Evolutionary conservation across 2,329 filamentous ascomycete genomes (phyloP).

Genomic region (Drechslera avenae): DNA sequence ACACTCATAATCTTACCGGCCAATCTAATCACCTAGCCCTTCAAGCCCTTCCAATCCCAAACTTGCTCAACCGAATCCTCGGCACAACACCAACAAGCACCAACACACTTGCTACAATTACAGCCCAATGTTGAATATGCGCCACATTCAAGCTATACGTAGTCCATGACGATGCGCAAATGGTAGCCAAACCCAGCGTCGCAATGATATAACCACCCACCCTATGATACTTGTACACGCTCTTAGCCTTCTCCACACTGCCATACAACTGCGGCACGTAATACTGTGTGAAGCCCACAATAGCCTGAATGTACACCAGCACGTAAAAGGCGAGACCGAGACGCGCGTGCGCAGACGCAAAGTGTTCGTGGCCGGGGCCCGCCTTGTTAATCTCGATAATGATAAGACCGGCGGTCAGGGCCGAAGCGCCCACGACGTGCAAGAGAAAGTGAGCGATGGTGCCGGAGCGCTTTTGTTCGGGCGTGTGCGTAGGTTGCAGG

Average conservation of each 20-base stretch:
- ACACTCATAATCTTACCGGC: neutral
- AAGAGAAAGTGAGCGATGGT: conserved; percentile 71
- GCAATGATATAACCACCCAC: conserved; percentile 75
- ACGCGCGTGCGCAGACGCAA: conserved; percentile 80
- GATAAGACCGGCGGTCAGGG: conserved; percentile 68
- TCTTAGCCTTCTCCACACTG: conserved; percentile 77
- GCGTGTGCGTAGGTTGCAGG: conserved; percentile 83
- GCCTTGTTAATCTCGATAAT: conserved; percentile 87
- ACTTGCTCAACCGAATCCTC: conserved; percentile 80
- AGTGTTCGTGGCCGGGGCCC: conserved; percentile 68
- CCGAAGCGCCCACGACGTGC: conserved; percentile 67
- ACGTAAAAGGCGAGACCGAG: conserved; percentile 79
- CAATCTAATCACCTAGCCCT: conserved; percentile 10
- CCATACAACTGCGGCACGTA: conserved; percentile 76
- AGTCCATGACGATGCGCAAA: conserved; percentile 77
- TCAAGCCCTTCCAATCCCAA: conserved; percentile 59
- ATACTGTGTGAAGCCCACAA: conserved; percentile 84
- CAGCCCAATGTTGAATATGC: conserved; percentile 76
- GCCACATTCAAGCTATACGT: conserved; percentile 71
- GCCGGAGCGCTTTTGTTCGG: conserved; percentile 70
- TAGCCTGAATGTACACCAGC: conserved; percentile 71
- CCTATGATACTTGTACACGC: conserved; percentile 89
- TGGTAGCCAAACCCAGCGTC: conserved; percentile 72
- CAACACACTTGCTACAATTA: conserved; percentile 68
- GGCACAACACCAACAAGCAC: conserved; percentile 74